These are phyloP conservation scores for Liriodendron chinense DNA, from an alignment of 164 flowering plant species.

Conservation along the genomic window DNA sequence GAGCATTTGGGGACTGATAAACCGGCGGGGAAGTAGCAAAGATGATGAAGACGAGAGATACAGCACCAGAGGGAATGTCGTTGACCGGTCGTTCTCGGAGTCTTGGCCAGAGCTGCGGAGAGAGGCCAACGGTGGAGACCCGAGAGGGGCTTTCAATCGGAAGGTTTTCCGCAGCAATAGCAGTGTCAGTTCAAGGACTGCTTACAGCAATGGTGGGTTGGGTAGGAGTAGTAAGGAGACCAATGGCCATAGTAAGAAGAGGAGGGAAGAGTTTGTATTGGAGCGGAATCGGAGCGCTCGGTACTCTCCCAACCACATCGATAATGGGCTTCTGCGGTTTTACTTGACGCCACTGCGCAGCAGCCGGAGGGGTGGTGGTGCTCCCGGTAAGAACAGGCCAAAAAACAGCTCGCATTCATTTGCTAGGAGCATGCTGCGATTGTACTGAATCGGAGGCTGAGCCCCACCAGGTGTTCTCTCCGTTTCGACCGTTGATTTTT, in stretches of 20 bases:
- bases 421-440: constrained; percentile 68
- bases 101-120: constrained; percentile 78
- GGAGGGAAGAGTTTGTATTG: constrained; percentile 47
- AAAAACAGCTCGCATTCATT: constrained; percentile 57
- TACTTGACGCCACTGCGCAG: constrained; percentile 81
- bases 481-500: background rate
- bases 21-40: constrained; percentile 48
- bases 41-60: constrained; percentile 70
- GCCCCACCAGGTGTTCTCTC: constrained; percentile 10
- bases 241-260: constrained; percentile 36
- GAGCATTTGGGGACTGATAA: constrained; percentile 85
- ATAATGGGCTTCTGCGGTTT: constrained; percentile 68
- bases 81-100: constrained; percentile 80
- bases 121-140: constrained; percentile 47
- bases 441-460: constrained; percentile 43
- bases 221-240: constrained; percentile 33
- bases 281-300: constrained; percentile 56
- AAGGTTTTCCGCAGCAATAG: constrained; percentile 66
- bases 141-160: constrained; percentile 34
- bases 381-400: constrained; percentile 45
- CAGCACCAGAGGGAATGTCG: constrained; percentile 50
- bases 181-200: constrained; percentile 71
- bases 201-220: constrained; percentile 32
- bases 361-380: constrained; percentile 53
- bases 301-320: constrained; percentile 53